Base-by-base conservation (phyloP, 192 early-diverging fungal species). In the Oehlia diaphana region DNA sequence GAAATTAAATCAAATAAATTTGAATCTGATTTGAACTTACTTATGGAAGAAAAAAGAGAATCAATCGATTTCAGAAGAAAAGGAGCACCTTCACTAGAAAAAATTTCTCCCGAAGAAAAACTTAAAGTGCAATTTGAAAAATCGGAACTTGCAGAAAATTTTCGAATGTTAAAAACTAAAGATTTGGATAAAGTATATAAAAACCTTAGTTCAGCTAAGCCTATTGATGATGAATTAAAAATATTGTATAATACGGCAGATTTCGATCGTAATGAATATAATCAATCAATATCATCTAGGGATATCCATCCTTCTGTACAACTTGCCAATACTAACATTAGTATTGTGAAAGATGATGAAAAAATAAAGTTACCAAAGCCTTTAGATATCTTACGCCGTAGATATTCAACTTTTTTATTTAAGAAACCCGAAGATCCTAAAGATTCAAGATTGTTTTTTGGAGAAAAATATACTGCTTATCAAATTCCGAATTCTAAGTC, bases 391-490 rank as follows among this genome's bases (percentile, higher is more conserved):
- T 23, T 70, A n/a, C 68, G 37, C 8, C 21, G 19, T 42, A 70
- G 68, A n/a, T 39, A 70, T 70, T 70, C 68, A 12, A 70, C 68
- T 44, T 70, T 70, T 70, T 42, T 42, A 42, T 70, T 23, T 70
- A 70, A 42, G 19, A 70, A 70, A n/a, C 35, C 33, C 9, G 35
- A 70, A 44, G 21, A 44, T 44, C 21, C 33, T 70, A 47, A 47
- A 12, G 35, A 39, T 44, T 14, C 2, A 42, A n/a, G 19, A n/a
- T 39, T n/a, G 6, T n/a, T n/a, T 37, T 70, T 70, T 70, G 68
- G 68, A 42, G 68, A 70, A 42, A 70, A 70, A 2, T 70, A 70
- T 70, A 70, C 35, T 23, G 33, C 68, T n/a, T 70, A 70, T 70
- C 68, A 42, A 70, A n/a, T 70, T 33, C 23, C 23, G 16, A 66